Conservation (phyloP, 176 grass and related monocot species). For the Carex cristatella region DNA sequence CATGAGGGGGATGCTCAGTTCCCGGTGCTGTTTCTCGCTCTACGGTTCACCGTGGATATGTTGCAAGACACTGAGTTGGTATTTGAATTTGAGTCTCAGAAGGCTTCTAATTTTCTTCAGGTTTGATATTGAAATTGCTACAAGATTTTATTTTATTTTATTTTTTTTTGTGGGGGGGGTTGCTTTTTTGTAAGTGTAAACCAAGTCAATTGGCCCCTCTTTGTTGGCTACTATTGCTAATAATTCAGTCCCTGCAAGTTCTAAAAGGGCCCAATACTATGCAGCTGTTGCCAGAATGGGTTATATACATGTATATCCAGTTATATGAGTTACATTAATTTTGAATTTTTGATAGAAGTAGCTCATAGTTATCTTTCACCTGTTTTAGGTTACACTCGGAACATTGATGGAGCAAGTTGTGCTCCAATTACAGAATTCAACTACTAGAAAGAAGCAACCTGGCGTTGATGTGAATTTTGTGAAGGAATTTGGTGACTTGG, state of each 20-base stretch:
- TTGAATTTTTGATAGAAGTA: neutral
- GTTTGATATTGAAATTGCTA: conserved; percentile 23
- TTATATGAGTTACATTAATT: neutral
- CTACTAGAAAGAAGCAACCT: conserved; percentile 42
- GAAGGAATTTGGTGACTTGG: conserved; percentile 47
- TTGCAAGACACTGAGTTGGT: conserved; percentile 69
- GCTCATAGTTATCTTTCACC: neutral
- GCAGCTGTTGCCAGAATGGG: neutral
- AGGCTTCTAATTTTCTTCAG: conserved; percentile 60
- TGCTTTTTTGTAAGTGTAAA: neutral
- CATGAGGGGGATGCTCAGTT: conserved; percentile 37
- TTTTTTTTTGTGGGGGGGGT: neutral
- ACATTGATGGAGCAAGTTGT: conserved; percentile 78
- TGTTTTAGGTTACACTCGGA: conserved; percentile 57
- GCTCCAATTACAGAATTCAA: conserved; percentile 38
- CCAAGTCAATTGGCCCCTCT: neutral
- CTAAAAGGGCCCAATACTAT: neutral
- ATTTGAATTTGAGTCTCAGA: conserved; percentile 64
- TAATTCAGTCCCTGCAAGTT: neutral
- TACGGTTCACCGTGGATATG: conserved; percentile 58
- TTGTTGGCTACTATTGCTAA: neutral
- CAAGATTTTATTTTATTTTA: neutral
- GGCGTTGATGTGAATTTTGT: conserved; percentile 29
- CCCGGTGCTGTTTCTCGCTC: conserved; percentile 45
- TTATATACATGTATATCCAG: neutral